These are phyloP conservation scores for Podospora appendiculata DNA, from an alignment of 495 filamentous ascomycete species.

Conservation along the genomic window DNA sequence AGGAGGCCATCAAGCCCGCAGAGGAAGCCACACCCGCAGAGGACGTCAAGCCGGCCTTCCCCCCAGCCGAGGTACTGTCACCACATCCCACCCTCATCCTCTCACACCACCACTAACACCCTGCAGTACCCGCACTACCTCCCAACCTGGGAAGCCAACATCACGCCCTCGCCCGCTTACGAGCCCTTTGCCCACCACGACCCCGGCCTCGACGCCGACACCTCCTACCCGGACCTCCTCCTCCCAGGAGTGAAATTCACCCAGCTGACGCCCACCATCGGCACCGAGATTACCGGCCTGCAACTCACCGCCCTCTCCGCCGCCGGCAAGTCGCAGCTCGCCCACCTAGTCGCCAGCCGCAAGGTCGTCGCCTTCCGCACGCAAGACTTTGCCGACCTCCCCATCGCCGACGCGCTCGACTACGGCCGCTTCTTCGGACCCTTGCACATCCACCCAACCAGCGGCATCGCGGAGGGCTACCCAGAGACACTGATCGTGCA, in stretches of 20 bases:
- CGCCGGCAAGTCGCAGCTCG: background rate
- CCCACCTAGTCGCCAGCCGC: background rate
- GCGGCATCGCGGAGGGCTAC: background rate
- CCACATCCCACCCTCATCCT: background rate
- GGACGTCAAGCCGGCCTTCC: background rate
- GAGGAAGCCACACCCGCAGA: background rate
- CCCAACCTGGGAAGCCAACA: background rate
- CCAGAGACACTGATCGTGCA: background rate
- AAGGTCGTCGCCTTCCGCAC: slow-evolving; percentile 1
- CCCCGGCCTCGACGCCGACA: background rate
- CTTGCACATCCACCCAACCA: background rate
- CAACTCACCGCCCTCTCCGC: background rate
- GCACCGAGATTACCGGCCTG: background rate
- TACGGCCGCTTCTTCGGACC: background rate
- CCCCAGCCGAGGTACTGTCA: background rate
- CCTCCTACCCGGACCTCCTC: background rate
- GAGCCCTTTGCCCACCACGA: background rate
- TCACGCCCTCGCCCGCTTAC: background rate
- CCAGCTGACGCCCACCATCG: background rate
- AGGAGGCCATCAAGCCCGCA: background rate
- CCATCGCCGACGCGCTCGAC: background rate
- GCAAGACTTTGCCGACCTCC: slow-evolving; percentile 1
- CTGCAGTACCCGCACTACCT: slow-evolving; percentile 1
- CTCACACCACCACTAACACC: background rate
- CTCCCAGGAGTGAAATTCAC: background rate